Conservation (phyloP, 2,329 filamentous ascomycete genomes). For the Plenodomus lindquistii region DNA sequence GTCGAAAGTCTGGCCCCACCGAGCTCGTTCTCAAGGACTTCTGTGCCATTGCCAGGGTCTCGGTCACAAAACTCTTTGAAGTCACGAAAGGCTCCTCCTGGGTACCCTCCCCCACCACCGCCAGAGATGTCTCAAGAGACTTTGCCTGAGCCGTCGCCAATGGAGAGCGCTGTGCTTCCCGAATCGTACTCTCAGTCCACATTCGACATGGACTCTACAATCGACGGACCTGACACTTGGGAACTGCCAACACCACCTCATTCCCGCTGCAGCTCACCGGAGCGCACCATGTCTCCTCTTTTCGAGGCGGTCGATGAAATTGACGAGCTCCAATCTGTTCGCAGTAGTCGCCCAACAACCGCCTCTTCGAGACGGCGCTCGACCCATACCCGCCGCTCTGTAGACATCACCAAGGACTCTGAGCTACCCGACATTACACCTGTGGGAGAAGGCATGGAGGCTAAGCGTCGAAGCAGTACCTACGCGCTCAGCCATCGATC, state of each 20-base stretch:
- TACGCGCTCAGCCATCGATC: slow-evolving; percentile 33
- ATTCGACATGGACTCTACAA: slow-evolving; percentile 8
- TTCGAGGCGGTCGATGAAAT: slow-evolving; percentile 43
- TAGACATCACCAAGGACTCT: slow-evolving; percentile 19
- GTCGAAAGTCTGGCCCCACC: slow-evolving; percentile 23
- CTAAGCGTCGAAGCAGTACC: slow-evolving; percentile 33
- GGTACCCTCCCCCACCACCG: slow-evolving; percentile 14
- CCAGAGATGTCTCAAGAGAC: slow-evolving; percentile 16
- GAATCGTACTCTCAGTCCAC: slow-evolving; percentile 16
- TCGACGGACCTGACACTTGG: slow-evolving; percentile 3
- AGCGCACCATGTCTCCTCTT: slow-evolving; percentile 35
- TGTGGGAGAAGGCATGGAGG: slow-evolving; percentile 11
- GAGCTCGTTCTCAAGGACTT: slow-evolving; percentile 15
- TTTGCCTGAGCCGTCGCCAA: slow-evolving; percentile 12
- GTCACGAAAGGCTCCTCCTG: background rate
- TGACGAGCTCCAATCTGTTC: slow-evolving; percentile 34
- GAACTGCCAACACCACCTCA: slow-evolving; percentile 28
- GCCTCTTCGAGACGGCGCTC: slow-evolving; percentile 33
- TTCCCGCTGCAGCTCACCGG: slow-evolving; percentile 30
- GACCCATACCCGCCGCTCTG: slow-evolving; percentile 30
- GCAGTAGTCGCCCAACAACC: slow-evolving; percentile 21
- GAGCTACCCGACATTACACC: slow-evolving; percentile 27
- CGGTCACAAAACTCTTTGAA: background rate
- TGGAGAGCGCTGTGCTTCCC: slow-evolving; percentile 30
- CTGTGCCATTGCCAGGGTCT: background rate